Conservation (phyloP, 768 basidiomycete genomes). For the Dentipellis sp. region DNA sequence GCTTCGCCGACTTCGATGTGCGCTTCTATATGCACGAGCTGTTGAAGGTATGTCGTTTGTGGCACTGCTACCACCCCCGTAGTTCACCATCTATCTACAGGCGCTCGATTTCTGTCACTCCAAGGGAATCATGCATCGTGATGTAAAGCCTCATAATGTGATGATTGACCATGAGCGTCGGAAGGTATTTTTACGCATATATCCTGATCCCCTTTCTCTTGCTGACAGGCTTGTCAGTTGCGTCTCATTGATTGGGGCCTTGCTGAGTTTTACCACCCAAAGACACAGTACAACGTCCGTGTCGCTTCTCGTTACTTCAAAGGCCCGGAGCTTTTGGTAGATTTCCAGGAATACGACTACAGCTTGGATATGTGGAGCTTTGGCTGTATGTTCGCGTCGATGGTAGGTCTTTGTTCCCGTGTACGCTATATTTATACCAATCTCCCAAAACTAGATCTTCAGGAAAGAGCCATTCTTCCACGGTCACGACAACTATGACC, state of each 20-base stretch:
- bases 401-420: constrained; percentile 46
- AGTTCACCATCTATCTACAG: constrained; percentile 26
- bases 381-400: constrained; percentile 98
- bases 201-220: background rate
- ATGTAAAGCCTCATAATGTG: constrained; percentile 98
- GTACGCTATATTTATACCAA: background rate
- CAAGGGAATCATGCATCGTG: constrained; percentile 97
- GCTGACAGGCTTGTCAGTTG: constrained; percentile 39
- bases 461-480: constrained; percentile 99
- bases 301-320: constrained; percentile 98
- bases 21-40: constrained; percentile 96
- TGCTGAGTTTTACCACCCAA: constrained; percentile 97
- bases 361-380: constrained; percentile 98
- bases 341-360: constrained; percentile 98
- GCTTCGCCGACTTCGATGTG: constrained; percentile 93
- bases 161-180: constrained; percentile 99
- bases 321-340: constrained; percentile 91
- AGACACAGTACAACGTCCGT: constrained; percentile 95
- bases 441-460: constrained; percentile 63
- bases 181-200: constrained; percentile 42
- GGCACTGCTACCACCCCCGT: background rate
- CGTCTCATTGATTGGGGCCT: constrained; percentile 98
- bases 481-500: constrained; percentile 98
- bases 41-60: constrained; percentile 58
- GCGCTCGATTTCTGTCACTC: constrained; percentile 98